Base-by-base conservation (phyloP, 2,329 filamentous ascomycete genomes). In the Neocatenulostroma microsporum region DNA sequence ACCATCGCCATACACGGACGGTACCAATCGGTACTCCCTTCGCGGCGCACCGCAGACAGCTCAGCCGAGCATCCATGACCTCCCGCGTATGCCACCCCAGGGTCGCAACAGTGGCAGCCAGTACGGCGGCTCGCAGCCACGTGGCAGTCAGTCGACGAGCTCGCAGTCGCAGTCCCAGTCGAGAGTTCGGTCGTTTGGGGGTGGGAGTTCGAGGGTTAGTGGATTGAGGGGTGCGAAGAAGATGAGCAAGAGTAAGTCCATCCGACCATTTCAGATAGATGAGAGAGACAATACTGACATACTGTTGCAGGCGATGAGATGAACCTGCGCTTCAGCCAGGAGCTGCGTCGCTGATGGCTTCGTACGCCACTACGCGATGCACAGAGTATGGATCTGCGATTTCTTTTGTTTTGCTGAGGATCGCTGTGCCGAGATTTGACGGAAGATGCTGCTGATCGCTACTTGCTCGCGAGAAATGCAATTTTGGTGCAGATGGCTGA, bases 271-370 rank as follows among this genome's bases (percentile, higher is more conserved):
- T 27, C n/a, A 13, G 15, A n/a, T n/a, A n/a, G n/a, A n/a, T n/a
- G n/a, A n/a, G n/a, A n/a, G n/a, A n/a, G n/a, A n/a, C n/a, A n/a
- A n/a, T n/a, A n/a, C n/a, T n/a, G n/a, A n/a, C n/a, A n/a, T n/a
- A n/a, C n/a, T n/a, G n/a, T 10, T 23, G 13, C 34, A 51, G 48
- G 33, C 21, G 40, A 49, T 26, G 34, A 49, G 39, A 45, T 48
- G 30, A 44, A 34, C 25, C 45, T 38, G 13, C 46, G 49, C 19
- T 56, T 56, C 34, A 27, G 39, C 8, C 48, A 47, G 15, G 53
- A 56, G 45, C 46, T 55, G 15, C 21, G 29, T 3, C 33, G 29
- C 21, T 42, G 31, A 37, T 21, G 4, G 5, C 18, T 30, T 21
- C 30, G 18, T 4, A 20, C 17, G 9, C 14, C 30, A 17, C 7